Evolutionary conservation across 1,284 basidiomycete genomes (phyloP).

Genomic region (Dichomitus squalens): DNA sequence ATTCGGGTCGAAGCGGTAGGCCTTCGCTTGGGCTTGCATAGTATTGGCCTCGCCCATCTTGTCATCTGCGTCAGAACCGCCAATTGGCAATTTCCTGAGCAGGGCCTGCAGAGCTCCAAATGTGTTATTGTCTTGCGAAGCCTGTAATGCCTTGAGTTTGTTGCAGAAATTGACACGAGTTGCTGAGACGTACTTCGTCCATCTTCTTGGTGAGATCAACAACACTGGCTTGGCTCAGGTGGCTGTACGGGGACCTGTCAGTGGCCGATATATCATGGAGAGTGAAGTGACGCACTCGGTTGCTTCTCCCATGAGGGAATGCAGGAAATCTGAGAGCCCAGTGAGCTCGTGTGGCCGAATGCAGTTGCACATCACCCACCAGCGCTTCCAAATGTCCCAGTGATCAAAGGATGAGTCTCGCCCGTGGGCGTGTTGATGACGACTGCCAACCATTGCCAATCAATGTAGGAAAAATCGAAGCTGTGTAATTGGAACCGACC

Average conservation of each 20-base stretch:
- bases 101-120: constrained; percentile 50
- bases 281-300: constrained; percentile 45
- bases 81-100: constrained; percentile 55
- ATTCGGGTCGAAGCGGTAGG: constrained; percentile 57
- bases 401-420: constrained; percentile 76
- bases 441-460: constrained; percentile 36
- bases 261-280: neutral
- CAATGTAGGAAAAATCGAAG: neutral
- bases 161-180: neutral
- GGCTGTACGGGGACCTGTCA: constrained; percentile 34
- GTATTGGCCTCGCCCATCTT: constrained; percentile 56
- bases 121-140: constrained; percentile 35
- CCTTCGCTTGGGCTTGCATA: constrained; percentile 53
- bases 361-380: constrained; percentile 3
- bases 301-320: constrained; percentile 56
- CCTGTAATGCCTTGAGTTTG: constrained; percentile 28
- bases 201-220: constrained; percentile 78
- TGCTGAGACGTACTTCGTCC: constrained; percentile 40
- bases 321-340: constrained; percentile 71
- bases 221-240: constrained; percentile 75
- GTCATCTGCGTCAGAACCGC: constrained; percentile 46
- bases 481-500: constrained; percentile 37
- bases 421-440: constrained; percentile 73
- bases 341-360: neutral
- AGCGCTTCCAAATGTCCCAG: constrained; percentile 72